Evolutionary conservation across 2,329 filamentous ascomycete genomes (phyloP), one percentile per base, ranked within the genome.

Genomic region (Diaporthe sp.): DNA sequence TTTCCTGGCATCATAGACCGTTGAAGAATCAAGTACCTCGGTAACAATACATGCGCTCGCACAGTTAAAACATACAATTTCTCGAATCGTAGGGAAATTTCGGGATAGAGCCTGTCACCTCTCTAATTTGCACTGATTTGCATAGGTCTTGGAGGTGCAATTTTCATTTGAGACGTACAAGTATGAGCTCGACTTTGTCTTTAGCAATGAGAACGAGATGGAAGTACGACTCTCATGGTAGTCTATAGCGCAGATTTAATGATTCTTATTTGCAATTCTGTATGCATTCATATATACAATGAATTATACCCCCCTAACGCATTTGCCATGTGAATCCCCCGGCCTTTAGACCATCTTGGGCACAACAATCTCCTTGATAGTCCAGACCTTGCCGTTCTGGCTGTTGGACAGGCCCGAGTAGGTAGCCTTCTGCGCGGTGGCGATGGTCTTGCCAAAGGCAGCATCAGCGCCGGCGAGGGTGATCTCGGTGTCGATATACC

Each of bases 401-500:
- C 81, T 83, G 39, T 81, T 83, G 17, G 74, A 80, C 17, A 85
- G 73, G 1, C 82, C 81, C 6, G 78, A 80, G 71, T 85, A 85
- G 0, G 79, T 84, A 3, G 83, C 82, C 39, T 84, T 83, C 6
- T 76, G 75, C 61, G 78, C 80, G n/a, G 76, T 74, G 9, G 77
- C 75, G 34, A 83, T 77, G 7, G 81, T 83, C 28, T 77, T 74
- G 51, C 80, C 79, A 68, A 83, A 84, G 10, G 78, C 77, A 31
- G 79, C 78, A 75, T 83, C 84, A 0, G 82, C 80, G 7, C 78
- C 77, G 1, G 80, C 81, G 7, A 86, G 80, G 22, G 83, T 86
- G 73, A 86, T 84, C n/a, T 79, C 79, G 1, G 84, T 86, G 75
- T 85, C 83, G 55, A 82, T 72, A 76, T 86, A 86, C 22, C 80